Evolutionary conservation across 2,329 filamentous ascomycete species (phyloP).

Genomic region (Pseudogymnoascus sp.): DNA sequence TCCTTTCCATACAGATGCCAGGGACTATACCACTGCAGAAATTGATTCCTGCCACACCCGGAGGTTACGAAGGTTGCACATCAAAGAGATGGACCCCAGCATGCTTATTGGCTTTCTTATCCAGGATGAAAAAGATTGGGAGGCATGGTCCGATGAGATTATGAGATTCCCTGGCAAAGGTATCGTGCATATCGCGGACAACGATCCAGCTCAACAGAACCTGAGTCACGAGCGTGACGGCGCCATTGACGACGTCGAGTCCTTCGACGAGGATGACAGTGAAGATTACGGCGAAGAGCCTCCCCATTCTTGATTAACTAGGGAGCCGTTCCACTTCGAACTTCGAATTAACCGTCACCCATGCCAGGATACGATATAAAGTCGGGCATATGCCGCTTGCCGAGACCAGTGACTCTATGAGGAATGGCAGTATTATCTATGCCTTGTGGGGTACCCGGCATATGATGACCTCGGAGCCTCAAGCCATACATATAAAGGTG

Average conservation of each 20-base stretch:
- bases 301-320: background rate
- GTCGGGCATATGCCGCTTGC: background rate
- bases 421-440: background rate
- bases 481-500: background rate
- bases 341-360: background rate
- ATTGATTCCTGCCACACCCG: slow-evolving; percentile 80
- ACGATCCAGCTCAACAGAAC: slow-evolving; percentile 50
- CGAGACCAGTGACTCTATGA: background rate
- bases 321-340: background rate
- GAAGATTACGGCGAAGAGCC: slow-evolving; percentile 25
- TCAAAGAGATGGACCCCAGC: slow-evolving; percentile 93
- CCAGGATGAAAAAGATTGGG: slow-evolving; percentile 72
- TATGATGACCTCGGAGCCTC: background rate
- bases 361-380: background rate
- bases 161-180: slow-evolving; percentile 70
- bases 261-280: slow-evolving; percentile 65
- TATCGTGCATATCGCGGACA: slow-evolving; percentile 75
- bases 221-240: slow-evolving; percentile 52
- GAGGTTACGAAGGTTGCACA: slow-evolving; percentile 69
- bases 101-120: slow-evolving; percentile 96
- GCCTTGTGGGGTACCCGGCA: background rate
- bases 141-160: slow-evolving; percentile 69
- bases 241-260: slow-evolving; percentile 84
- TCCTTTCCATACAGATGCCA: slow-evolving; percentile 49
- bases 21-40: slow-evolving; percentile 61